A percentile compares a stretch with the other conserved stretches of the same genome.
phyloP scores from a whole-genome alignment of 495 filamentous ascomycete genomes.

The Xylaria bambusicola region DNA sequence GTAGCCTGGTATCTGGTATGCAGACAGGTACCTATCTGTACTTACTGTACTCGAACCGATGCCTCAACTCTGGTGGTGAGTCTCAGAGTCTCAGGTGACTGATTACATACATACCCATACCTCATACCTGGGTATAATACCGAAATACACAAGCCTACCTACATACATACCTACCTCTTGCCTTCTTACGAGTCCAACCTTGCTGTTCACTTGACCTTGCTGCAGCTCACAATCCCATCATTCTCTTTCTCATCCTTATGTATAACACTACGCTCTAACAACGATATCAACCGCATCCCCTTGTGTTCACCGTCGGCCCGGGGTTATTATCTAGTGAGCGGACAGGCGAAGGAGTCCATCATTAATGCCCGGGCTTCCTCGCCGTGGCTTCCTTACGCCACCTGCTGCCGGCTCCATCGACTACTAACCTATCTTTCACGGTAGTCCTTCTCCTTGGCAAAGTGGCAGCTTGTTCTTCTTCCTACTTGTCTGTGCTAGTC shows the following conservation, averaged over 20 bases:
- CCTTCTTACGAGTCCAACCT: not conserved
- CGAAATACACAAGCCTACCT: no score
- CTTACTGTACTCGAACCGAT: no score
- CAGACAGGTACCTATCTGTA: no score
- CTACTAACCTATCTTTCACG: not conserved
- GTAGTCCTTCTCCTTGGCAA: not conserved
- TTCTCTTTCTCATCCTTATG: not conserved
- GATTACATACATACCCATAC: no score
- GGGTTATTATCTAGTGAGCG: not conserved
- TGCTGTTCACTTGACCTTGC: slow-evolving; percentile 1
- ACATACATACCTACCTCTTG: no score
- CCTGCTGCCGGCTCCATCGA: not conserved
- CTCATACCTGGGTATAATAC: no score
- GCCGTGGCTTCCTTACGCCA: not conserved
- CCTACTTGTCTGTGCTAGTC: no score
- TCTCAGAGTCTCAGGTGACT: no score
- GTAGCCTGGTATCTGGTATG: no score
- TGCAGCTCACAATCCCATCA: not conserved
- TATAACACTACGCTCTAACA: not conserved
- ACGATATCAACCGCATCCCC: not conserved
- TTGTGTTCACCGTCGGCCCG: slow-evolving; percentile 3
- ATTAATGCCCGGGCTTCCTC: no score
- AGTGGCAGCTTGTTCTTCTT: not conserved
- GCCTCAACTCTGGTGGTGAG: no score
- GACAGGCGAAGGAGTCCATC: not conserved